Base-by-base conservation (phyloP, 1,284 basidiomycete genomes). In the Ustilago lituana region DNA sequence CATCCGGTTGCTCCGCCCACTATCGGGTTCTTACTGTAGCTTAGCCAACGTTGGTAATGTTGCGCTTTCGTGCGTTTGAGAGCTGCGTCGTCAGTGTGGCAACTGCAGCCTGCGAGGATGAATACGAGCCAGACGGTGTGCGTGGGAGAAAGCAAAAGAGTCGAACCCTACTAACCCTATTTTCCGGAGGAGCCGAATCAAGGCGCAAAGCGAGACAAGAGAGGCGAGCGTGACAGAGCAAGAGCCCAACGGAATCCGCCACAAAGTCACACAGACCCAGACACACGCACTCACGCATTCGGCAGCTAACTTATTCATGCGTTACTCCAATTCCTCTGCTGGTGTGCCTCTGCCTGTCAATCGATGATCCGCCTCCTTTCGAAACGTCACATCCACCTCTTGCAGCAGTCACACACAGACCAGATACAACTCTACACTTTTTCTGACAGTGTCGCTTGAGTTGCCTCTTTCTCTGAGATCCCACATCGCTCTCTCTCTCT, bases 381-480 rank as follows among this genome's bases (percentile, higher is more conserved):
- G 41, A 32, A 32, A 51, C 48, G 47, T 58, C 47, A 58, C 56
- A 48, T 48, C 15, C 24, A 17, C 49, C 19, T n/a, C 17, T 51
- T 31, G 10, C 26, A 11, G n/a, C 33, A 26, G 44, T 50, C 47
- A 57, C 54, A 56, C 22, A 19, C 23, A 29, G 14, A 40, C 31
- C 44, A 26, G 20, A 23, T 11, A 15, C 23, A 49, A 52, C 49
- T 59, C 48, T 52, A 59, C 54, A 41, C 32, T 38, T 24, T 20
- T n/a, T 31, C 37, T 48, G 50, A 47, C 40, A 47, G 43, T 49
- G 27, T 22, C 43, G 35, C 36, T 41, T 32, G 38, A 37, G 87
- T 87, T 12, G 89, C 81, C 72, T 29, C 27, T 29, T 29, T 29
- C 27, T 29, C 27, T 29, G n/a, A n/a, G n/a, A n/a, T n/a, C n/a